Evolutionary conservation across 257 asterid genomes (phyloP).

Genomic region (Osmanthus fragrans): DNA sequence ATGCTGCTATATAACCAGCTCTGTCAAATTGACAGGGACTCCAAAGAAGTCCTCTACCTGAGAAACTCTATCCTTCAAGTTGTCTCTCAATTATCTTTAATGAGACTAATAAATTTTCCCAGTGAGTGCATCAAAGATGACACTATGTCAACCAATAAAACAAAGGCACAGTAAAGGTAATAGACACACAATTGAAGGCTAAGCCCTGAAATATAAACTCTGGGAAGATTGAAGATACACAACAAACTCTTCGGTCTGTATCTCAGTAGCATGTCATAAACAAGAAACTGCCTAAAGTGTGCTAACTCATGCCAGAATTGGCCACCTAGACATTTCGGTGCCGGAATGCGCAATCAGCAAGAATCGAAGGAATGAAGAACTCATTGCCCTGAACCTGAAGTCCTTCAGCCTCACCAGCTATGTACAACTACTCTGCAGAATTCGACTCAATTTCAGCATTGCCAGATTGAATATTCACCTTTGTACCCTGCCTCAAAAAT

Average conservation of each 20-base stretch:
- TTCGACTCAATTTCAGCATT: conserved; percentile 28
- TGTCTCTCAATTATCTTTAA: background rate
- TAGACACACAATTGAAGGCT: background rate
- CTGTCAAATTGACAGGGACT: background rate
- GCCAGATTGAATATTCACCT: conserved; percentile 47
- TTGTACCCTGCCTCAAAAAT: conserved; percentile 64
- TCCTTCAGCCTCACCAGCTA: conserved; percentile 25
- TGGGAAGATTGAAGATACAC: background rate
- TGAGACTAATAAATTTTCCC: background rate
- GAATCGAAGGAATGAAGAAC: conserved; percentile 22
- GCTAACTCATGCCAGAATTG: background rate
- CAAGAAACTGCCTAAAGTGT: background rate
- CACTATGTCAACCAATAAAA: background rate
- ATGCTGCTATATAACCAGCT: no score
- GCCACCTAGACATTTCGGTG: background rate
- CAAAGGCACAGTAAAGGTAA: background rate
- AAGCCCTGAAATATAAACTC: background rate
- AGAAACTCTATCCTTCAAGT: background rate
- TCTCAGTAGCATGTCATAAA: background rate
- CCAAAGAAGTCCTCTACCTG: background rate
- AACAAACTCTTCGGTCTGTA: background rate
- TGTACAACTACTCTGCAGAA: conserved; percentile 17
- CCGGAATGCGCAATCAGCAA: background rate
- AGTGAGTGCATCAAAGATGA: background rate
- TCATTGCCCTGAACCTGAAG: conserved; percentile 27